phyloP scores from a whole-genome alignment of 148 eudicot genomes.

The Amaranthus palmeri region DNA sequence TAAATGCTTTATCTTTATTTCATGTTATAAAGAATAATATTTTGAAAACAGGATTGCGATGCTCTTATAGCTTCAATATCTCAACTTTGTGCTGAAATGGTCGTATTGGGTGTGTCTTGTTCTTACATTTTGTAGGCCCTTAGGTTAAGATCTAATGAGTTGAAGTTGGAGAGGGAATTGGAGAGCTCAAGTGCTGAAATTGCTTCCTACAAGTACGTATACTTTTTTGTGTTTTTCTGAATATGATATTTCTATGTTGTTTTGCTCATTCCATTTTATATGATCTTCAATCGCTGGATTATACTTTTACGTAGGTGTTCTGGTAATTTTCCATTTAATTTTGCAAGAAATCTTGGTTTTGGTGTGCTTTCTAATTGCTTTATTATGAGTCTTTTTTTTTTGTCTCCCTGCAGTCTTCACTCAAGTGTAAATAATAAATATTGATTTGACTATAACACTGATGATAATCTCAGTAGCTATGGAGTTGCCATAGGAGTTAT shows the following conservation, averaged over 20 bases:
- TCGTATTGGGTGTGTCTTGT: constrained; percentile 7
- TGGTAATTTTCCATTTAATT: no score
- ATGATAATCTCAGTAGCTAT: no score
- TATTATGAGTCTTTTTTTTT: no score
- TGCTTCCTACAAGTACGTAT: constrained; percentile 64
- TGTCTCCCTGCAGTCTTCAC: no score
- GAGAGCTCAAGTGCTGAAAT: constrained; percentile 70
- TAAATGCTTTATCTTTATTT: not conserved
- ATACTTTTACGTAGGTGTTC: not conserved
- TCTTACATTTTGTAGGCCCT: constrained; percentile 51
- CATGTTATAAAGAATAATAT: not conserved
- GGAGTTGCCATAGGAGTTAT: no score
- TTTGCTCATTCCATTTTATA: not conserved
- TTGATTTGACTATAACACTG: no score
- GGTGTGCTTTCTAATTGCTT: no score
- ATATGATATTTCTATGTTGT: constrained; percentile 3
- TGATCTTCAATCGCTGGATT: not conserved
- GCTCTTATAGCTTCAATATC: not conserved
- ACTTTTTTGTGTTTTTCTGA: constrained; percentile 3
- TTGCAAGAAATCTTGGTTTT: no score
- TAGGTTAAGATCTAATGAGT: constrained; percentile 83
- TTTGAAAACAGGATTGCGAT: not conserved
- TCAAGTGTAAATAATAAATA: no score
- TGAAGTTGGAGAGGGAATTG: constrained; percentile 86
- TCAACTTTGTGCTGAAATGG: not conserved